Evolutionary conservation across 768 basidiomycete genomes (phyloP).

Genomic region (Infundibulicybe gibba): DNA sequence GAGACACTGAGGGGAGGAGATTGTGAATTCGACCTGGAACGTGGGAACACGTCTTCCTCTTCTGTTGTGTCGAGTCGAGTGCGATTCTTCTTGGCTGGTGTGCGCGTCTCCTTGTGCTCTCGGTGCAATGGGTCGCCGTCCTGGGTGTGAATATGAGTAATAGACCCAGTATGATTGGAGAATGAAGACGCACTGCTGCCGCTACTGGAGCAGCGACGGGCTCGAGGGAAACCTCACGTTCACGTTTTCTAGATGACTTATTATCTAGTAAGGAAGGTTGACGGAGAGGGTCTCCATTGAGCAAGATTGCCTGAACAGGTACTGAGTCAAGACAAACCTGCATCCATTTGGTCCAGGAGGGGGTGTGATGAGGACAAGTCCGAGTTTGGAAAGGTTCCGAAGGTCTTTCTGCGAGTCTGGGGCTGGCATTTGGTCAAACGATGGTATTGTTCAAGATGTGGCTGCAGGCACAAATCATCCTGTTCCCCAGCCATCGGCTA

Average conservation of each 20-base stretch:
- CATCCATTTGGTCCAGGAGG: slow-evolving; percentile 37
- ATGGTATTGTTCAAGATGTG: slow-evolving; percentile 10
- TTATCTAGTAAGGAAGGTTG: slow-evolving; percentile 30
- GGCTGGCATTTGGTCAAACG: slow-evolving; percentile 7
- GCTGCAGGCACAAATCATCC: slow-evolving; percentile 8
- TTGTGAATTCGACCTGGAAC: slow-evolving; percentile 39
- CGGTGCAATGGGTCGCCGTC: slow-evolving; percentile 32
- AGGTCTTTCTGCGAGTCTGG: slow-evolving; percentile 10
- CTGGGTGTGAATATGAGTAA: slow-evolving; percentile 21
- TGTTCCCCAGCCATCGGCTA: slow-evolving; percentile 26
- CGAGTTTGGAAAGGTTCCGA: slow-evolving; percentile 5
- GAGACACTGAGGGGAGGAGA: slow-evolving; percentile 52
- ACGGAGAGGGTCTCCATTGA: slow-evolving; percentile 1
- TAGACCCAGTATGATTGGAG: not conserved
- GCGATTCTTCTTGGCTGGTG: slow-evolving; percentile 77
- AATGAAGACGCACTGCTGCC: slow-evolving; percentile 23
- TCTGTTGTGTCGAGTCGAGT: slow-evolving; percentile 56
- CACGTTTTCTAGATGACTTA: slow-evolving; percentile 65
- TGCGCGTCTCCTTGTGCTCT: slow-evolving; percentile 50
- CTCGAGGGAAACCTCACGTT: slow-evolving; percentile 76
- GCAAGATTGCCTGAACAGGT: not conserved
- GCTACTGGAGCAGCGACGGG: slow-evolving; percentile 51
- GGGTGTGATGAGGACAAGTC: not conserved
- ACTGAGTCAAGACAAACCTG: slow-evolving; percentile 39
- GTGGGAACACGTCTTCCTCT: slow-evolving; percentile 46